These are phyloP conservation scores for Coemansia sp. DNA, from an alignment of 192 early-diverging fungal species.

Conservation along the genomic window DNA sequence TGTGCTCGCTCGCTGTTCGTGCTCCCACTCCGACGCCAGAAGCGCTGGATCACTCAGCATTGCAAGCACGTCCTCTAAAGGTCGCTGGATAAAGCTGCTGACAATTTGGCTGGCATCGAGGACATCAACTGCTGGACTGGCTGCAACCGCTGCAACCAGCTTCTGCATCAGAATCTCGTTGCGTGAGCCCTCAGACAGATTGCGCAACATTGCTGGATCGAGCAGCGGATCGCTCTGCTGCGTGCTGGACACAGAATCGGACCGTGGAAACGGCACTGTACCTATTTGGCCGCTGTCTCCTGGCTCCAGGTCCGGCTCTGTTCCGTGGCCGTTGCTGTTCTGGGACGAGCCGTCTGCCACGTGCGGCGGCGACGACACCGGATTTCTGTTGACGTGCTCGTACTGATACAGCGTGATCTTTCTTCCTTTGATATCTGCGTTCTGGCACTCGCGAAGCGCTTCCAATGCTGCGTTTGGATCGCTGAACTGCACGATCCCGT, in stretches of 20 bases:
- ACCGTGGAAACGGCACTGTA: slow-evolving; percentile 27
- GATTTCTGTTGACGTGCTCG: slow-evolving; percentile 49
- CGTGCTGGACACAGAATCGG: slow-evolving; percentile 21
- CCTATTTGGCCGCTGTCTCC: background rate
- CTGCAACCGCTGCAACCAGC: slow-evolving; percentile 34
- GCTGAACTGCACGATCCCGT: slow-evolving; percentile 55
- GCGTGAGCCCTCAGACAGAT: slow-evolving; percentile 35
- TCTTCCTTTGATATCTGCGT: slow-evolving; percentile 53
- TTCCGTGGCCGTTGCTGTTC: background rate
- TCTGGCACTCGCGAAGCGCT: slow-evolving; percentile 50
- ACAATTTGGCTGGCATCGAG: slow-evolving; percentile 32
- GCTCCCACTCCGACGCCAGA: slow-evolving; percentile 46
- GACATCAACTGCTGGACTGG: slow-evolving; percentile 41
- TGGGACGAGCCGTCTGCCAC: background rate
- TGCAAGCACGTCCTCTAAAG: slow-evolving; percentile 44
- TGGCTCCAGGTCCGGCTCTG: background rate
- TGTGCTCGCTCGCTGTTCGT: slow-evolving; percentile 28
- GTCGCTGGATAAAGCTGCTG: slow-evolving; percentile 23
- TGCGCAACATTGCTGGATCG: slow-evolving; percentile 39
- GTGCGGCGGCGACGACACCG: background rate
- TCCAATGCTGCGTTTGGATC: slow-evolving; percentile 42
- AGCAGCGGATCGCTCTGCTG: slow-evolving; percentile 24
- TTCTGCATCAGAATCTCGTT: slow-evolving; percentile 47
- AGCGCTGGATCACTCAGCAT: slow-evolving; percentile 41
- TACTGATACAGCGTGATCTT: slow-evolving; percentile 56